phyloP scores from a whole-genome alignment of 805 yeast genomes.

The Metschnikowia sp. region DNA sequence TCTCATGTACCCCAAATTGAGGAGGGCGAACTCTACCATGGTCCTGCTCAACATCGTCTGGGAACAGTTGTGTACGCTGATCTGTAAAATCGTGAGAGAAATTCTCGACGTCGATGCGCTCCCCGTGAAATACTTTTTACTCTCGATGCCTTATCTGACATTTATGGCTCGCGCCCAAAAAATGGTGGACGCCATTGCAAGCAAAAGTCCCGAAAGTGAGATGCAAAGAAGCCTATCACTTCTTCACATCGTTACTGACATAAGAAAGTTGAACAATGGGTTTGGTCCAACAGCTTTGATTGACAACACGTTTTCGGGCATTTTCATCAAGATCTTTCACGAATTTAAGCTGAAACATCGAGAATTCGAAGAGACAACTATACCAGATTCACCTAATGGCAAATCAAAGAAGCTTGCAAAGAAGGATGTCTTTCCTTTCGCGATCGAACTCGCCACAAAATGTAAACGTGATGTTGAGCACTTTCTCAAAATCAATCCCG shows the following conservation, averaged over 20 bases:
- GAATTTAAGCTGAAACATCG: background rate
- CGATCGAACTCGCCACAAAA: constrained; percentile 30
- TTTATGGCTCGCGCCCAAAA: constrained; percentile 23
- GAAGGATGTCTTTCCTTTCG: constrained; percentile 40
- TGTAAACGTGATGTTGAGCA: constrained; percentile 30
- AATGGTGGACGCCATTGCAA: constrained; percentile 24
- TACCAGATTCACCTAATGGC: constrained; percentile 28
- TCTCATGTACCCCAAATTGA: constrained; percentile 64
- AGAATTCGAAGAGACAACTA: background rate
- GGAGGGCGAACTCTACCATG: constrained; percentile 78
- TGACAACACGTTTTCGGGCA: constrained; percentile 67
- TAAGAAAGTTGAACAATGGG: constrained; percentile 73
- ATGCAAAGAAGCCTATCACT: constrained; percentile 37
- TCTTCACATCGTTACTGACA: constrained; percentile 51
- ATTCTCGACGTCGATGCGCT: constrained; percentile 38
- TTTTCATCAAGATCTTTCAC: constrained; percentile 51
- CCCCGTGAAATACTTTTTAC: constrained; percentile 51
- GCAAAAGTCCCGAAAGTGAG: constrained; percentile 37
- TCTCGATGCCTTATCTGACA: background rate
- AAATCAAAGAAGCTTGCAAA: constrained; percentile 38
- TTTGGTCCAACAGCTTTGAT: constrained; percentile 73
- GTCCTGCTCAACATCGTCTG: constrained; percentile 59
- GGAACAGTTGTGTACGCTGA: constrained; percentile 55
- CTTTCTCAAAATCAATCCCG: constrained; percentile 28
- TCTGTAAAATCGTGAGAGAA: constrained; percentile 51